These are phyloP conservation scores for Saccharomycopsis schoenii DNA, from an alignment of 805 yeast species.

Conservation along the genomic window DNA sequence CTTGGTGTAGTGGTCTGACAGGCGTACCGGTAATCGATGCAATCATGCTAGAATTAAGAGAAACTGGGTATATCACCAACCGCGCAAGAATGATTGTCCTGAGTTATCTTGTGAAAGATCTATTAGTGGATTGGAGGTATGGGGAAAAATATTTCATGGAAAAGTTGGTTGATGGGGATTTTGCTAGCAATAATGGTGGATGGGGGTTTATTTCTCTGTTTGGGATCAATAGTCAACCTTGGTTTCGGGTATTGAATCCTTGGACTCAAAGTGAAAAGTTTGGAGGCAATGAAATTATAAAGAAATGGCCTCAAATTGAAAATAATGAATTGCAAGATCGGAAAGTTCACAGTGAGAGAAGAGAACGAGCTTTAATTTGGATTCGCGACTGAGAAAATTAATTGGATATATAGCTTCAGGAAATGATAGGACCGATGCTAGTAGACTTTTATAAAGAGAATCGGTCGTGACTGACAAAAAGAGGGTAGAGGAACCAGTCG, in stretches of 20 bases:
- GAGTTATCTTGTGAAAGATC: slow-evolving; percentile 39
- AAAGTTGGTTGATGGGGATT: slow-evolving; percentile 41
- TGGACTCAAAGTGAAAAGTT: slow-evolving; percentile 38
- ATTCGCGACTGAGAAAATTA: neutral
- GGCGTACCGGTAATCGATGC: slow-evolving; percentile 53
- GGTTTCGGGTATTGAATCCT: slow-evolving; percentile 46
- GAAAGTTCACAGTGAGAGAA: neutral
- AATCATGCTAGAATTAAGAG: slow-evolving; percentile 40
- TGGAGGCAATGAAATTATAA: slow-evolving; percentile 27
- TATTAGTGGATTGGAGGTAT: slow-evolving; percentile 44
- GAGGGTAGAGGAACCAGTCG: no score
- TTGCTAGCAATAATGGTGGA: slow-evolving; percentile 46
- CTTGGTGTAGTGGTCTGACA: slow-evolving; percentile 45
- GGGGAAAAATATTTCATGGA: slow-evolving; percentile 44
- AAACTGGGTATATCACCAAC: slow-evolving; percentile 46
- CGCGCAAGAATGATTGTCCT: slow-evolving; percentile 46
- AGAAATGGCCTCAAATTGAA: neutral
- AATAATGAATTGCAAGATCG: neutral
- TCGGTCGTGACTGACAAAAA: no score
- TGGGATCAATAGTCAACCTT: slow-evolving; percentile 48
- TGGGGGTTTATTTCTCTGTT: slow-evolving; percentile 48
- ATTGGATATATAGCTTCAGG: neutral
- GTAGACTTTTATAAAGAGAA: no score
- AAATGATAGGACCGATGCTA: neutral
- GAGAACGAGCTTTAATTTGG: neutral